Conservation (phyloP, 345 rosid species). For the Clarkia xantiana region DNA sequence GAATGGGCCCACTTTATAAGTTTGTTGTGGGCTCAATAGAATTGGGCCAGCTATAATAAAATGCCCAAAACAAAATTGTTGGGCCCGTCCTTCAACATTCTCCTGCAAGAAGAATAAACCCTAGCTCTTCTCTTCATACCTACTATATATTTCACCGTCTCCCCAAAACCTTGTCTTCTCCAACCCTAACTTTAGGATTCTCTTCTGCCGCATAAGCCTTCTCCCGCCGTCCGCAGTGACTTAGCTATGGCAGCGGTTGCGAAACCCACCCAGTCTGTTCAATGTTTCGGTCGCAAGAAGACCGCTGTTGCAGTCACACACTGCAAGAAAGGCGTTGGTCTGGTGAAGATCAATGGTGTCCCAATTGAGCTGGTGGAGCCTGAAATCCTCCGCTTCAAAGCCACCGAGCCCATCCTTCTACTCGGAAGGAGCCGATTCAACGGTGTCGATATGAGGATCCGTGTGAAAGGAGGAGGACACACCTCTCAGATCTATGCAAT, state of each 20-base stretch:
- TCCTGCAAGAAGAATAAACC: too few relatives aligned
- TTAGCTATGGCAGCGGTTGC: conserved; percentile 27
- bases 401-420: conserved; percentile 54
- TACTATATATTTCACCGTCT: too few relatives aligned
- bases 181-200: too few relatives aligned
- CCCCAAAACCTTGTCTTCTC: too few relatives aligned
- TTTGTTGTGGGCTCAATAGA: too few relatives aligned
- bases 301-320: conserved; percentile 72
- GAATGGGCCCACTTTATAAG: too few relatives aligned
- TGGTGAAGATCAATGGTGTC: conserved; percentile 66
- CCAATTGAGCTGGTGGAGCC: conserved; percentile 75
- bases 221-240: background rate
- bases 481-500: conserved; percentile 89
- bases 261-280: conserved; percentile 28
- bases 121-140: too few relatives aligned
- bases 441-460: conserved; percentile 81
- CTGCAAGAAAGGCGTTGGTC: conserved; percentile 63
- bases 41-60: too few relatives aligned
- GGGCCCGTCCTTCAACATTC: too few relatives aligned
- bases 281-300: conserved; percentile 80
- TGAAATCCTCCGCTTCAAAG: conserved; percentile 81
- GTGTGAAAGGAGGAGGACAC: conserved; percentile 74
- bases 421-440: conserved; percentile 69
- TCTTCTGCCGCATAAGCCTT: too few relatives aligned
- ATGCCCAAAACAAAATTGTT: too few relatives aligned